A percentile compares a stretch with the other conserved stretches of the same genome.
phyloP scores from a whole-genome alignment of 2,329 filamentous ascomycete genomes.

The Paraconiothyrium brasiliense region DNA sequence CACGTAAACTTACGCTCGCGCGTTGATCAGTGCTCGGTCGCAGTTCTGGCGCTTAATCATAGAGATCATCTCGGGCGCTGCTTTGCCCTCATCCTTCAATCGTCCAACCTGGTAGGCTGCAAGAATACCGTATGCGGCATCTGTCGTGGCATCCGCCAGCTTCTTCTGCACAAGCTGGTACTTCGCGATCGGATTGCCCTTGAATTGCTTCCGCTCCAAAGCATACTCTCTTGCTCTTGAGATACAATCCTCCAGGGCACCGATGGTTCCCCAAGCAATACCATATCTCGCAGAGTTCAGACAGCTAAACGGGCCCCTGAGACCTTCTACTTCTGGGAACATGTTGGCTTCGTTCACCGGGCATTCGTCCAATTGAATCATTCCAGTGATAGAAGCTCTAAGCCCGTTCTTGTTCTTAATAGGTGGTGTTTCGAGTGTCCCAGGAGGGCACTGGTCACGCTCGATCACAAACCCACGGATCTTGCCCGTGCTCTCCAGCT shows the following conservation, averaged over 20 bases:
- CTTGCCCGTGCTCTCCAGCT: conserved; percentile 88
- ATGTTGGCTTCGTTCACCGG: conserved; percentile 91
- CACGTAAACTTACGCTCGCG: conserved; percentile 65
- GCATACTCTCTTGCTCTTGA: conserved; percentile 82
- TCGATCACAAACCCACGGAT: conserved; percentile 94
- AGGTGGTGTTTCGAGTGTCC: conserved; percentile 88
- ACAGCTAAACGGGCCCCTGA: conserved; percentile 90
- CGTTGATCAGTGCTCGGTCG: conserved; percentile 83
- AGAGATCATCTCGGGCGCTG: conserved; percentile 92
- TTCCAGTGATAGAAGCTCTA: conserved; percentile 91
- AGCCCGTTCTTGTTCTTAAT: conserved; percentile 97
- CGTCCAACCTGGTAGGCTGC: conserved; percentile 90
- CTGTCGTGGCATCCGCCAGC: conserved; percentile 88
- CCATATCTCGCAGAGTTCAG: conserved; percentile 93
- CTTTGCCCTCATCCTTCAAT: conserved; percentile 90
- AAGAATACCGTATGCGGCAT: conserved; percentile 89
- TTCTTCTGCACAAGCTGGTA: conserved; percentile 99
- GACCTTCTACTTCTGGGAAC: conserved; percentile 88
- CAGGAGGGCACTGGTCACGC: conserved; percentile 81
- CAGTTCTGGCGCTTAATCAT: conserved; percentile 99
- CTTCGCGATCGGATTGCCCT: conserved; percentile 90
- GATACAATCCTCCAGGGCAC: conserved; percentile 92
- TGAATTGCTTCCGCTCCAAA: conserved; percentile 95
- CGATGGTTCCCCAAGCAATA: conserved; percentile 93
- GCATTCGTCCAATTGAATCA: conserved; percentile 94